Percentiles rank a stretch among this genome's conserved stretches.
phyloP scores from a whole-genome alignment of 164 flowering plant genomes.

The Vitis amurensis region DNA sequence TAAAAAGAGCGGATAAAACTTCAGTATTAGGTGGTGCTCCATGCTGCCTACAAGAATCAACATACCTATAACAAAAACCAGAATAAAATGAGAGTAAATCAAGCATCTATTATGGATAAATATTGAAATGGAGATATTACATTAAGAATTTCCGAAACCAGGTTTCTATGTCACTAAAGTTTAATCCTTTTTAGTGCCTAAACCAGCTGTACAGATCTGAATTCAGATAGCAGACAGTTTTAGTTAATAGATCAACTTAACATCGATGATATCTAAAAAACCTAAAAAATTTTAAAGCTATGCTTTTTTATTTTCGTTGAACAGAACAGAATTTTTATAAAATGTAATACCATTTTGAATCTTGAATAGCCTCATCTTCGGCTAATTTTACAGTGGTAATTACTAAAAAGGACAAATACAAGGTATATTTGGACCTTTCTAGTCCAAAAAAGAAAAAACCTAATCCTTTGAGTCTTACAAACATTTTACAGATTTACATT shows the following conservation, averaged over 20 bases:
- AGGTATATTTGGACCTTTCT: neutral
- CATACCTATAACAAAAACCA: conserved; percentile 35
- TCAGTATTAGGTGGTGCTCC: conserved; percentile 33
- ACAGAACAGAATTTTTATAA: neutral
- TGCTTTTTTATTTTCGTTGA: too few relatives aligned
- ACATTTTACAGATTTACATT: neutral
- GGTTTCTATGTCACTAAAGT: neutral
- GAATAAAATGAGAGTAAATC: neutral
- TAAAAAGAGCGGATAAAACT: conserved; percentile 30
- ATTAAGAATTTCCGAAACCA: neutral
- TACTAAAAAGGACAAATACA: neutral
- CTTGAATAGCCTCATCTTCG: neutral
- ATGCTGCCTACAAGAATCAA: conserved; percentile 34
- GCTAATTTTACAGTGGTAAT: neutral
- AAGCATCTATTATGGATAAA: neutral
- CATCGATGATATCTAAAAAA: neutral
- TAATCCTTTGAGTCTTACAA: neutral
- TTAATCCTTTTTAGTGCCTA: neutral
- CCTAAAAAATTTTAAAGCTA: neutral
- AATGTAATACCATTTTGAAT: neutral
- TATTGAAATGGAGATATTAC: neutral
- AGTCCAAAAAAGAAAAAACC: neutral
- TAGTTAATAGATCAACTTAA: neutral
- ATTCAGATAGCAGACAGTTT: neutral
- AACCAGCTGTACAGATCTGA: neutral